Conservation (phyloP, 441 rosid species). For the Bruguiera hainesii region DNA sequence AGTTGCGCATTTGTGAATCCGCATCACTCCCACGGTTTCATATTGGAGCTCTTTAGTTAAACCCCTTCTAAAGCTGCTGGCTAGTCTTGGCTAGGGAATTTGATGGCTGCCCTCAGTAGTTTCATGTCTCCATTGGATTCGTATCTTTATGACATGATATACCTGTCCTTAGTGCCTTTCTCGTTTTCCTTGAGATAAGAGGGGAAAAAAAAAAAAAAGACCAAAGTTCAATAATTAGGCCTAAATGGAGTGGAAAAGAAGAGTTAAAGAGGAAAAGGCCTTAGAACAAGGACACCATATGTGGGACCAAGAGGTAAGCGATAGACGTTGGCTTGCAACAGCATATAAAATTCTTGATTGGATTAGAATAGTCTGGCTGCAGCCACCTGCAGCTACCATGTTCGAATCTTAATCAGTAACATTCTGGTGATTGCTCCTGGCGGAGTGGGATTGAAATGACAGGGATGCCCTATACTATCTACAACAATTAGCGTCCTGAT, state of each 20-base stretch:
- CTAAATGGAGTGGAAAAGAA: background rate
- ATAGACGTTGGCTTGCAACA: slow-evolving; percentile 15
- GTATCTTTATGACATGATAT: too few relatives aligned
- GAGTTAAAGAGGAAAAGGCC: background rate
- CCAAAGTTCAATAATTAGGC: too few relatives aligned
- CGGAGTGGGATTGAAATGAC: slow-evolving; percentile 3
- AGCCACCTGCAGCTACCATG: background rate
- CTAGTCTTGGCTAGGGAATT: too few relatives aligned
- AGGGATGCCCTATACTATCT: background rate
- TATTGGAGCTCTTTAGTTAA: too few relatives aligned
- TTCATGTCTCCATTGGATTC: too few relatives aligned
- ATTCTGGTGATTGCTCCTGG: background rate
- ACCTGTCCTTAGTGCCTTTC: too few relatives aligned
- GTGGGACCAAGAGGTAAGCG: slow-evolving; percentile 12
- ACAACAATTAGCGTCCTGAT: background rate
- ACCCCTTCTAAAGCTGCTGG: too few relatives aligned
- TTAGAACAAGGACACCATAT: background rate
- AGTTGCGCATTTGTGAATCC: too few relatives aligned
- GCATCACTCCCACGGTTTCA: too few relatives aligned
- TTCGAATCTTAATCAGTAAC: slow-evolving; percentile 10
- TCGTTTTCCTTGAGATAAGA: too few relatives aligned
- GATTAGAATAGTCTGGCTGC: background rate
- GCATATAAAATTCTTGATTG: slow-evolving; percentile 7
- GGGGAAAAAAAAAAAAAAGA: too few relatives aligned
- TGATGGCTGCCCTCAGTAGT: too few relatives aligned